Evolutionary conservation across 2,329 filamentous ascomycete genomes (phyloP).

Genomic region (Alternaria sp.): DNA sequence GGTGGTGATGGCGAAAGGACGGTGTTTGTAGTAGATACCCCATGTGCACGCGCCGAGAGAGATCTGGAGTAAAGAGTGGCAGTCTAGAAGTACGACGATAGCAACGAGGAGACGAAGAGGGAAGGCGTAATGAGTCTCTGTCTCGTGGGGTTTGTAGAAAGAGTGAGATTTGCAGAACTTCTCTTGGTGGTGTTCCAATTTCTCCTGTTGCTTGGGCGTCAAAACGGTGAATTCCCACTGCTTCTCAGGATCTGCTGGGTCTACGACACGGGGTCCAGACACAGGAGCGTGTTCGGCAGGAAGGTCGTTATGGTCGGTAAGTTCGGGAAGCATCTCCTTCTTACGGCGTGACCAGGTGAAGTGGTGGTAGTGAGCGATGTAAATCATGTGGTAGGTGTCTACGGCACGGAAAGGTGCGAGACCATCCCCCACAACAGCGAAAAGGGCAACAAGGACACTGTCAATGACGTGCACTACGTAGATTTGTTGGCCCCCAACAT

Average conservation of each 20-base stretch:
- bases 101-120: conserved; percentile 76
- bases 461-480: conserved; percentile 66
- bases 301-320: conserved; percentile 74
- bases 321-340: conserved; percentile 67
- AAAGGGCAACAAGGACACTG: conserved; percentile 67
- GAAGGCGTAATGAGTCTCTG: conserved; percentile 80
- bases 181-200: conserved; percentile 76
- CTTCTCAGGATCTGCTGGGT: conserved; percentile 45
- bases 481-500: conserved; percentile 74
- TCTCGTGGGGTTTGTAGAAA: conserved; percentile 91
- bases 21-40: conserved; percentile 74
- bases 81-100: conserved; percentile 80
- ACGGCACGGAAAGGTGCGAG: conserved; percentile 75
- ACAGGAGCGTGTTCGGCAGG: conserved; percentile 59
- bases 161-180: conserved; percentile 85
- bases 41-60: conserved; percentile 80
- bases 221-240: conserved; percentile 68
- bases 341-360: conserved; percentile 71
- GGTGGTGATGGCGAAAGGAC: conserved; percentile 77
- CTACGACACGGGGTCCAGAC: conserved; percentile 49
- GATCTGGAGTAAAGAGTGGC: conserved; percentile 81
- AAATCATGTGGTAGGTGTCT: conserved; percentile 89
- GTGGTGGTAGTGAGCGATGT: conserved; percentile 76
- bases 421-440: conserved; percentile 69
- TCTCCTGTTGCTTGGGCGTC: conserved; percentile 69